Evolutionary conservation across 1,139 yeast species (phyloP).

Genomic region (Saccharomycopsis hybrid): DNA sequence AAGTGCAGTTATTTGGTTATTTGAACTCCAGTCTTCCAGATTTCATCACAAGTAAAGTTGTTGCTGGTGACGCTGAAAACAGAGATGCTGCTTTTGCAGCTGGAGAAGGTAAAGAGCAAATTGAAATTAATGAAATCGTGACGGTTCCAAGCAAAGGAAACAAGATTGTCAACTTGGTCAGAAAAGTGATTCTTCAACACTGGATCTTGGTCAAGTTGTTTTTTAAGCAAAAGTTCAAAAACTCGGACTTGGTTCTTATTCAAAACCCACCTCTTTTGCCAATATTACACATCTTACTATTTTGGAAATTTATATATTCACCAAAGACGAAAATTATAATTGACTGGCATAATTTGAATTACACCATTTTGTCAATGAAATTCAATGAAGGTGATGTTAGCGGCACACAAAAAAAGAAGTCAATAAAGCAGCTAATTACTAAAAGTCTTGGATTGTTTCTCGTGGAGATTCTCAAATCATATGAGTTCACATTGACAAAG

Average conservation of each 20-base stretch:
- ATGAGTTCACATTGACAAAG: conserved; percentile 55
- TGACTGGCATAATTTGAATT: conserved; percentile 97
- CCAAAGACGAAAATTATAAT: conserved; percentile 61
- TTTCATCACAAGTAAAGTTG: conserved; percentile 42
- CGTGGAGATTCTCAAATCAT: conserved; percentile 50
- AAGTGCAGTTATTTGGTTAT: conserved; percentile 84
- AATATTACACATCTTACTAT: conserved; percentile 53
- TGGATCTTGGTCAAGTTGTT: conserved; percentile 40
- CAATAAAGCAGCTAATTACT: background rate
- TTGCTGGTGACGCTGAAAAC: no score
- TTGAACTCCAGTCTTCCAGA: conserved; percentile 50
- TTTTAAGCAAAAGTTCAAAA: conserved; percentile 41
- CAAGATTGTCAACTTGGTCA: conserved; percentile 21
- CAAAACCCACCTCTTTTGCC: conserved; percentile 97
- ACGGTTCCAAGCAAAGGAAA: conserved; percentile 5
- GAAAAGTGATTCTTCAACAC: conserved; percentile 57
- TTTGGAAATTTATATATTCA: conserved; percentile 48
- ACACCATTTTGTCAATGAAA: conserved; percentile 68
- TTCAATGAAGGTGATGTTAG: conserved; percentile 32
- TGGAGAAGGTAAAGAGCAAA: conserved; percentile 28
- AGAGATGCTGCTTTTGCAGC: no score
- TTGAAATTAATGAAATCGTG: conserved; percentile 42
- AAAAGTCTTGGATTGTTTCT: conserved; percentile 28
- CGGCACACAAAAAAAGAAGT: conserved; percentile 22
- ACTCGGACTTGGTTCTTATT: conserved; percentile 63